A percentile compares a stretch with the other conserved stretches of the same genome.
Evolutionary conservation across 164 flowering plant species (phyloP).

Genomic region (Hamamelis virginiana): DNA sequence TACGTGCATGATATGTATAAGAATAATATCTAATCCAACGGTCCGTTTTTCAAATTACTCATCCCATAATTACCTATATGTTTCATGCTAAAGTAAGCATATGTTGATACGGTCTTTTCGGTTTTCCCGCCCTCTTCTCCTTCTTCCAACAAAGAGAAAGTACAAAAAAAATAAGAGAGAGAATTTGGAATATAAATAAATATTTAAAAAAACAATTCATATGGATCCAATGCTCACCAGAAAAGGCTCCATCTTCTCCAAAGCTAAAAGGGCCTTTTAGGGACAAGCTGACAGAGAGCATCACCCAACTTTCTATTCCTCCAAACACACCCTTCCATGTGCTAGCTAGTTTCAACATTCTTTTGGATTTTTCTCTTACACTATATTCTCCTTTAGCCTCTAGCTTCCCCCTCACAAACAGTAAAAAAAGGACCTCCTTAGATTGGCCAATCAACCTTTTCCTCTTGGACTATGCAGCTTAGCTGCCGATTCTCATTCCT

Average conservation of each 20-base stretch:
- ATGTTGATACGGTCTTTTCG: no score
- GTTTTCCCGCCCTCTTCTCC: no score
- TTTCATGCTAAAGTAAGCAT: no score
- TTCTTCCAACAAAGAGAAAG: slow-evolving; percentile 4
- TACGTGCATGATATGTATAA: no score
- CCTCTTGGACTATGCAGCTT: slow-evolving; percentile 49
- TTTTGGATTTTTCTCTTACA: slow-evolving; percentile 33
- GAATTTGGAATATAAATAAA: not conserved
- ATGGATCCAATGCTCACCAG: slow-evolving; percentile 11
- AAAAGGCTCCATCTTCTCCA: slow-evolving; percentile 36
- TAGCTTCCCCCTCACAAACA: slow-evolving; percentile 30
- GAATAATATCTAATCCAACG: no score
- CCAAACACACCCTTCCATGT: slow-evolving; percentile 53
- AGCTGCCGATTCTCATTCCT: slow-evolving; percentile 51
- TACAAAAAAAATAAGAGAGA: not conserved
- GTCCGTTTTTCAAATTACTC: no score
- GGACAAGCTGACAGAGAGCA: slow-evolving; percentile 43
- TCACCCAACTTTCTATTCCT: slow-evolving; percentile 45
- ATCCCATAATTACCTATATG: no score
- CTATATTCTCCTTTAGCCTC: slow-evolving; percentile 35
- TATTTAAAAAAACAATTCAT: not conserved
- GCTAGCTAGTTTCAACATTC: slow-evolving; percentile 37
- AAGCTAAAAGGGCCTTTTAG: slow-evolving; percentile 27
- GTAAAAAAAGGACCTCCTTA: slow-evolving; percentile 21
- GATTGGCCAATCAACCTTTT: slow-evolving; percentile 29